A percentile compares a stretch with the other conserved stretches of the same genome.
phyloP scores from a whole-genome alignment of 1,284 basidiomycete genomes.

The Entoloma clypeatum region DNA sequence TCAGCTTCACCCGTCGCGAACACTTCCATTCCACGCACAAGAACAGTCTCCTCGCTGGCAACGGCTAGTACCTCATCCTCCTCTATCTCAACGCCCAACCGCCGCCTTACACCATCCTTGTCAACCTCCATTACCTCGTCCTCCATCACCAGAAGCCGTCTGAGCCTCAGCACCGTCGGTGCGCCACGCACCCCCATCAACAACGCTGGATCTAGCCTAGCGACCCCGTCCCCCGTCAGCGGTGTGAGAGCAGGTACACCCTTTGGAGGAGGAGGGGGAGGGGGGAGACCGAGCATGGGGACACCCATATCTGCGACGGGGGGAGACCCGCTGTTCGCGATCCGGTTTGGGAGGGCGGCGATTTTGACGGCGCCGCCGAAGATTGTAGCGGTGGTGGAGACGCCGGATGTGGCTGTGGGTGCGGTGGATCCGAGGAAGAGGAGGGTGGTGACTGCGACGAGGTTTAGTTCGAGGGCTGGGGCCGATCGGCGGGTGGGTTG shows the following conservation, averaged over 20 bases:
- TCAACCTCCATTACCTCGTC: slow-evolving; percentile 20
- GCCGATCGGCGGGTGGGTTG: slow-evolving; percentile 69
- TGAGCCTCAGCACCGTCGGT: slow-evolving; percentile 16
- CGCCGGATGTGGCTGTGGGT: slow-evolving; percentile 78
- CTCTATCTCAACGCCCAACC: slow-evolving; percentile 37
- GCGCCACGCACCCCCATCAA: slow-evolving; percentile 9
- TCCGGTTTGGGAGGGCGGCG: slow-evolving; percentile 61
- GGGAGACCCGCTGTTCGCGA: slow-evolving; percentile 34
- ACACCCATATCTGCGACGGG: slow-evolving; percentile 37
- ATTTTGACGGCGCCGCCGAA: slow-evolving; percentile 76
- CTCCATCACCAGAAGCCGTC: slow-evolving; percentile 28
- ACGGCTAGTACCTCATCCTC: slow-evolving; percentile 43
- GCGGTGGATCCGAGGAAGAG: slow-evolving; percentile 79
- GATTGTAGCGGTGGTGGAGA: slow-evolving; percentile 76
- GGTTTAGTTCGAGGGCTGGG: slow-evolving; percentile 77
- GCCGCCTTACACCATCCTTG: slow-evolving; percentile 43
- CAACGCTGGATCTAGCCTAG: slow-evolving; percentile 25
- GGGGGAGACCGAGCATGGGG: slow-evolving; percentile 38
- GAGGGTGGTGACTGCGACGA: slow-evolving; percentile 78
- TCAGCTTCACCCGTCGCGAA: slow-evolving; percentile 17
- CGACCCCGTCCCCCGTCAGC: slow-evolving; percentile 47
- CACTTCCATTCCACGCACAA: slow-evolving; percentile 29
- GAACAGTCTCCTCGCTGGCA: slow-evolving; percentile 42
- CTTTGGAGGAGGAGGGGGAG: no score
- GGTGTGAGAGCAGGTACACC: no score